Evolutionary conservation across 352 stramenopile genomes (phyloP).

Genomic region (Globisporangium cederbergense): DNA sequence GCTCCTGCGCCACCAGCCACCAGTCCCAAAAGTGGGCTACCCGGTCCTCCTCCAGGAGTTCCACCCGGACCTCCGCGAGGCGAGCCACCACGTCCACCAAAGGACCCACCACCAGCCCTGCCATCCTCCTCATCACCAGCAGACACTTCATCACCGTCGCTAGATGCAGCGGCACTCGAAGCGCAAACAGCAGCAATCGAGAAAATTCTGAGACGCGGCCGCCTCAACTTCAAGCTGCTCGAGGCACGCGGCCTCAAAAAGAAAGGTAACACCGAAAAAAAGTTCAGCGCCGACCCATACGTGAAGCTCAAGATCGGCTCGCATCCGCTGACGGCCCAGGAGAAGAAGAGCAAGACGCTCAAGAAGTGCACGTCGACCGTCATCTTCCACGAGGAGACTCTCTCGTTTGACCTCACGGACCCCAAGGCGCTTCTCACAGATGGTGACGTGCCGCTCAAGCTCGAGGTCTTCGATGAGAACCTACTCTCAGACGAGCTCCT

Average conservation of each 20-base stretch:
- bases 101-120: slow-evolving; percentile 32
- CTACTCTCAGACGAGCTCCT: slow-evolving; percentile 85
- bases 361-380: slow-evolving; percentile 77
- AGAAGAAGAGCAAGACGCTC: slow-evolving; percentile 78
- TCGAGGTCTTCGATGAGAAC: slow-evolving; percentile 89
- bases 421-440: slow-evolving; percentile 63
- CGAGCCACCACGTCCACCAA: slow-evolving; percentile 46
- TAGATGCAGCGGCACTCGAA: neutral
- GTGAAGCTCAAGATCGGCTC: slow-evolving; percentile 75
- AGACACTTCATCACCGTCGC: no score
- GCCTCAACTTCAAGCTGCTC: slow-evolving; percentile 69
- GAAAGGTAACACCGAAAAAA: slow-evolving; percentile 57
- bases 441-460: slow-evolving; percentile 62
- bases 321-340: slow-evolving; percentile 61
- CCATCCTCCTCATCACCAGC: slow-evolving; percentile 1
- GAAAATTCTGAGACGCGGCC: slow-evolving; percentile 60
- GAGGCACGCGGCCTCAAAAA: slow-evolving; percentile 61
- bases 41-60: slow-evolving; percentile 38
- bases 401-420: slow-evolving; percentile 83
- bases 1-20: slow-evolving; percentile 12
- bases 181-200: slow-evolving; percentile 20
- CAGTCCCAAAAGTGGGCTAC: slow-evolving; percentile 13
- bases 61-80: slow-evolving; percentile 47
- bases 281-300: slow-evolving; percentile 79
- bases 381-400: slow-evolving; percentile 84